Evolutionary conservation across 2,329 filamentous ascomycete species (phyloP).

Genomic region (Fusarium caatingaense): DNA sequence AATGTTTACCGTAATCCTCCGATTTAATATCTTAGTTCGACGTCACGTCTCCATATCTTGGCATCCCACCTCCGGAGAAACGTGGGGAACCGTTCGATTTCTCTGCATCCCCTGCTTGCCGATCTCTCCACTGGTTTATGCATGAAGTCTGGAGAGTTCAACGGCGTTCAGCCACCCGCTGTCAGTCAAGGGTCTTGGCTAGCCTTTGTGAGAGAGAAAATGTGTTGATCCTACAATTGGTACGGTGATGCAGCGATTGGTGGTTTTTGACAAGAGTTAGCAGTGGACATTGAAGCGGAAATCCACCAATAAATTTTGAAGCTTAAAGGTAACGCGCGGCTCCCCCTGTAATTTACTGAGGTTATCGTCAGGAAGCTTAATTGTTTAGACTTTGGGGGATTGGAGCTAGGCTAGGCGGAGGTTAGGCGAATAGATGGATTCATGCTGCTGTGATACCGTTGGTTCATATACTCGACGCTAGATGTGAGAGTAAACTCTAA

Average conservation of each 20-base stretch:
- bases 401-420: neutral
- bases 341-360: neutral
- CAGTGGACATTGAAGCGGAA: fast-evolving
- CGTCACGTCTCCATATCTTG: conserved; percentile 27
- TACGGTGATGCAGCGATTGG: neutral
- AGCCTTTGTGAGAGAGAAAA: neutral
- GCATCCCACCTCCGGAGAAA: conserved; percentile 17
- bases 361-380: neutral
- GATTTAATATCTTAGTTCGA: neutral
- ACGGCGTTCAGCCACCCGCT: conserved; percentile 7
- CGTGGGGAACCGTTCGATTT: conserved; percentile 26
- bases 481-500: neutral
- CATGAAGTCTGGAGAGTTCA: neutral
- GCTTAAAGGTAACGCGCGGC: neutral
- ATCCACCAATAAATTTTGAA: neutral
- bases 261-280: neutral
- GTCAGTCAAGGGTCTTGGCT: neutral
- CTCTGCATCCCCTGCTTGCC: neutral
- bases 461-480: neutral
- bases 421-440: neutral
- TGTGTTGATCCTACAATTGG: too few species aligned
- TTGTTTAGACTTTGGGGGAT: neutral
- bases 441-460: neutral
- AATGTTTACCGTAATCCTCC: neutral
- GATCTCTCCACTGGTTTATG: conserved; percentile 21